Conservation (phyloP, 202 grass and related monocot genomes). For the Panicum hallii region DNA sequence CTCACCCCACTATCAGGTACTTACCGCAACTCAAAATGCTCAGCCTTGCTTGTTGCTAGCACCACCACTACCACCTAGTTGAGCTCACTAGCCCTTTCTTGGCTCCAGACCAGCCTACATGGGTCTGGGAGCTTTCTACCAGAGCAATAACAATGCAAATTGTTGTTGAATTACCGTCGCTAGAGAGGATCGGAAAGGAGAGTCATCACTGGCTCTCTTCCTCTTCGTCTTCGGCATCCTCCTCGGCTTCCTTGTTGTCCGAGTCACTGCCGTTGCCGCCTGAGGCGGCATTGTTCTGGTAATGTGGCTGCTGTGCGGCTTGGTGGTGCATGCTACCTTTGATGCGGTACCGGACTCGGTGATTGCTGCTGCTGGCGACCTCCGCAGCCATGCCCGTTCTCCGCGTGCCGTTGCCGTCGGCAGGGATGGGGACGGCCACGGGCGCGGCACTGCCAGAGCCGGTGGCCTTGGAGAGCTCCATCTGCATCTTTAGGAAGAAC, state of each 20-base stretch:
- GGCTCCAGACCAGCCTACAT: not conserved
- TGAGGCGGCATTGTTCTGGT: constrained; percentile 32
- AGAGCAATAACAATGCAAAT: constrained; percentile 20
- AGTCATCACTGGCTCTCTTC: constrained; percentile 56
- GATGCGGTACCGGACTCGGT: constrained; percentile 56
- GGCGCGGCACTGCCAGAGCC: not conserved
- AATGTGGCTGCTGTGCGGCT: constrained; percentile 15
- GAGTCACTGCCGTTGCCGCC: constrained; percentile 26
- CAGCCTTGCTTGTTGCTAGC: constrained; percentile 3
- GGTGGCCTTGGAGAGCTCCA: constrained; percentile 70
- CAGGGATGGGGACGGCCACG: not conserved
- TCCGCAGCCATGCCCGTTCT: constrained; percentile 30
- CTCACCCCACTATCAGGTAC: not conserved
- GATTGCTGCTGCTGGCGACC: constrained; percentile 50
- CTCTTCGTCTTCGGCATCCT: constrained; percentile 45
- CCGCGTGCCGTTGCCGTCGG: constrained; percentile 42
- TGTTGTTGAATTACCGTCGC: constrained; percentile 4
- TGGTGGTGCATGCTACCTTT: constrained; percentile 22
- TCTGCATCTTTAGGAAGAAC: constrained; percentile 91
- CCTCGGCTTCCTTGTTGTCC: constrained; percentile 49
- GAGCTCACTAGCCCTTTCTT: constrained; percentile 32
- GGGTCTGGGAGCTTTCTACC: constrained; percentile 30
- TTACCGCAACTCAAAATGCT: no score
- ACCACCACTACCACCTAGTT: constrained; percentile 25
- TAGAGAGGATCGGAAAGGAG: not conserved